Percentiles rank a stretch among this genome's conserved stretches.
Evolutionary conservation across 441 rosid genomes (phyloP).

Genomic region (Biscutella laevigata): DNA sequence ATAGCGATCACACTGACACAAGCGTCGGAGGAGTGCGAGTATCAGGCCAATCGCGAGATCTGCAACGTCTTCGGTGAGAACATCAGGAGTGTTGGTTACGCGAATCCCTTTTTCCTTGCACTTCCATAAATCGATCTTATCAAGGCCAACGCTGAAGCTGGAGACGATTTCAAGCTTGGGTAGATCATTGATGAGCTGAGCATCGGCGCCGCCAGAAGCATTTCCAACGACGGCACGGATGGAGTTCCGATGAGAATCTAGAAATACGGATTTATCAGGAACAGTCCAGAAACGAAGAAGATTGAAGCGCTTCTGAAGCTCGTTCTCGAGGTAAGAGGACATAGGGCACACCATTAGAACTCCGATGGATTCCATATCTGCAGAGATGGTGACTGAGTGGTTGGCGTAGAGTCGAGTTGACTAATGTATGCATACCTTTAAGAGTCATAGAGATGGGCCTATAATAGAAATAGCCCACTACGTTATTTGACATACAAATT

Average conservation of each 20-base stretch:
- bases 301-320: constrained; percentile 65
- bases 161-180: constrained; percentile 74
- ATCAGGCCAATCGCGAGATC: constrained; percentile 81
- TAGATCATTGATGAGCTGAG: constrained; percentile 52
- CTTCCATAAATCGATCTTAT: constrained; percentile 74
- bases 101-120: constrained; percentile 72
- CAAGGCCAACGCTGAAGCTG: constrained; percentile 77
- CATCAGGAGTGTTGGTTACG: constrained; percentile 87
- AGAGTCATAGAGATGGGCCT: neutral
- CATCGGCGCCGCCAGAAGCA: constrained; percentile 53
- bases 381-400: neutral
- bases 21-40: constrained; percentile 62
- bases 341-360: constrained; percentile 66
- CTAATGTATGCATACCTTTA: neutral
- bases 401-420: neutral
- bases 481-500: too few species aligned
- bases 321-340: constrained; percentile 52
- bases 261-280: constrained; percentile 45
- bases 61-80: constrained; percentile 82
- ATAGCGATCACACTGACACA: constrained; percentile 67
- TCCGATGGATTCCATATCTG: constrained; percentile 38
- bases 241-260: constrained; percentile 37
- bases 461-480: neutral
- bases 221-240: constrained; percentile 82
- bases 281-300: constrained; percentile 46